Evolutionary conservation across 805 yeast genomes (phyloP), one percentile per base, ranked within the genome.

Genomic region (Pichia sporocuriosa): DNA sequence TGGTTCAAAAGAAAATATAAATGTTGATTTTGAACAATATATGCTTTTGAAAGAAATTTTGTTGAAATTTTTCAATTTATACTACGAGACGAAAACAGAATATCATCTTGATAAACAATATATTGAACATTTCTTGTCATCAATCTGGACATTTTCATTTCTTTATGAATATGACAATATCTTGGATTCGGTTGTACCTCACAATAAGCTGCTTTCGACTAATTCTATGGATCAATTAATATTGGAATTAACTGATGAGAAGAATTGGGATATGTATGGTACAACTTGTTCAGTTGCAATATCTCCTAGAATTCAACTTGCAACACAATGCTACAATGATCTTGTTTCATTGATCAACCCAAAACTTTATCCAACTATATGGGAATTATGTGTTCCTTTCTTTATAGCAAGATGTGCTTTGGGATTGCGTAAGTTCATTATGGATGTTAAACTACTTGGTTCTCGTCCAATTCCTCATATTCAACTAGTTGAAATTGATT

Each of bases 401-500:
- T 66, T 84, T 25, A 59, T 75, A 0, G 67, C 78, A 16, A 67
- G 95, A 31, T 63, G 73, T 21, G 76, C 83, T 0, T 69, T 84
- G 46, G 70, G 77, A 0, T 60, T 89, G 33, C 68, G 82, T 42
- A 74, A 82, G 44, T 79, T 75, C 46, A 64, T 84, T 6, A 75
- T 81, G 13, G 88, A 84, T 48, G 73, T 70, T 38, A 72, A 69
- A 25, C 61, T 88, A 11, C 55, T 81, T 6, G 75, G 78, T 27
- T 65, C 59, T 24, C 73, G 73, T 39, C 97, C 97, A 1, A 64
- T 84, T 13, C 75, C 90, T 0, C 68, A 72, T 30, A 58, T 84
- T 7, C 86, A 85, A 49, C 74, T 74, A 40, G 59, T 64, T 6
- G 97, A 89, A 56, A 53, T 88, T n/a, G 47, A 49, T 11, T 51